Evolutionary conservation across 2,329 filamentous ascomycete species (phyloP).

Genomic region (Ophiostoma montium): DNA sequence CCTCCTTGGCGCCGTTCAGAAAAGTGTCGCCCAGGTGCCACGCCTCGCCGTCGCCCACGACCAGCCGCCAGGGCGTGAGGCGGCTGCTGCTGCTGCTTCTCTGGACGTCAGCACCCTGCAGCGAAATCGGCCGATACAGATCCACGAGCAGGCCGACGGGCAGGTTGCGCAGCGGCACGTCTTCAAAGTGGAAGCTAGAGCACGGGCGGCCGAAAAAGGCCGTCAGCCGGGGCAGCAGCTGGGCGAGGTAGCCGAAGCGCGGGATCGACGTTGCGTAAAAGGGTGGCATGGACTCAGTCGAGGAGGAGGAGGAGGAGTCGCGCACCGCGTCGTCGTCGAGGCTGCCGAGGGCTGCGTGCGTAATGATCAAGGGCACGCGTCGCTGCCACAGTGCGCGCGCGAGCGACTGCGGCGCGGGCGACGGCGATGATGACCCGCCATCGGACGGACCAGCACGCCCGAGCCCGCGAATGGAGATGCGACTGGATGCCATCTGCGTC

Average conservation of each 20-base stretch:
- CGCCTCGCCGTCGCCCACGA: constrained; percentile 37
- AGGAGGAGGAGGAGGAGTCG: background rate
- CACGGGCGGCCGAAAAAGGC: constrained; percentile 39
- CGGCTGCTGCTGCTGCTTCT: background rate
- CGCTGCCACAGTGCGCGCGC: constrained; percentile 39
- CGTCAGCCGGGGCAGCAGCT: constrained; percentile 40
- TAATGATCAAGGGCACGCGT: constrained; percentile 40
- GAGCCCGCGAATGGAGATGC: background rate
- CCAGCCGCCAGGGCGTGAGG: constrained; percentile 37
- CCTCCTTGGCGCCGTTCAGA: constrained; percentile 53
- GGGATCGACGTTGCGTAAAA: constrained; percentile 38
- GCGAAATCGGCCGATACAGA: constrained; percentile 33
- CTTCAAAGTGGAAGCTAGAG: constrained; percentile 45
- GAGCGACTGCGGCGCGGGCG: constrained; percentile 13
- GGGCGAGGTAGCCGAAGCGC: constrained; percentile 44
- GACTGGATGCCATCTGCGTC: background rate
- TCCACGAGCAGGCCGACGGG: constrained; percentile 41
- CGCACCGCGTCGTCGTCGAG: background rate
- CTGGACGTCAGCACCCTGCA: background rate
- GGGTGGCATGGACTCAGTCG: background rate
- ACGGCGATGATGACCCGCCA: background rate
- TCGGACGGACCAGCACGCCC: background rate
- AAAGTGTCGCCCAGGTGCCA: constrained; percentile 51
- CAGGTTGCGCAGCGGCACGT: constrained; percentile 37
- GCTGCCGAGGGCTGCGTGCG: constrained; percentile 25